Percentiles rank a stretch among this genome's conserved stretches.
Evolutionary conservation across 208 protist genomes (phyloP).

Genomic region (Trypanosoma brucei): DNA sequence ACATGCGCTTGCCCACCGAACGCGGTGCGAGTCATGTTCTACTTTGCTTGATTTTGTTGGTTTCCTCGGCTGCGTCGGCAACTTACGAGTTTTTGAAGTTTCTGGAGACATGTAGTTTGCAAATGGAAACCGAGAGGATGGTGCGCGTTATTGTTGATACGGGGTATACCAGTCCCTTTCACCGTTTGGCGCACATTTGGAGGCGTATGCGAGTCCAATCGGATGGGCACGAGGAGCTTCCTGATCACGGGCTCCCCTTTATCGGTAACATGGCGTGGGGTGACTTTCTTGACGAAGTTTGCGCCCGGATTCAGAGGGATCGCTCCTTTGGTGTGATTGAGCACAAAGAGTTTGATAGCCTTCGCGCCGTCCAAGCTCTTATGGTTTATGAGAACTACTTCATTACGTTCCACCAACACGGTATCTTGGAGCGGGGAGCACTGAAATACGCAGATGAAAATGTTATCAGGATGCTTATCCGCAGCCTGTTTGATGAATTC

Average conservation of each 20-base stretch:
- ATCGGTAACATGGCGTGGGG: slow-evolving; percentile 66
- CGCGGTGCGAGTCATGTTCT: slow-evolving; percentile 20
- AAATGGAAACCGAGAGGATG: slow-evolving; percentile 49
- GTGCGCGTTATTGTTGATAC: slow-evolving; percentile 45
- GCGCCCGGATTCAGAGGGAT: slow-evolving; percentile 30
- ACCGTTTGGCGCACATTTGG: slow-evolving; percentile 44
- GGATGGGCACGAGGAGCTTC: slow-evolving; percentile 34
- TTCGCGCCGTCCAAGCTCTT: slow-evolving; percentile 59
- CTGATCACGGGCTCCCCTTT: slow-evolving; percentile 24
- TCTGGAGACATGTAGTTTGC: slow-evolving; percentile 40
- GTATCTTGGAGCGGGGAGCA: slow-evolving; percentile 35
- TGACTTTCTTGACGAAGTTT: slow-evolving; percentile 57
- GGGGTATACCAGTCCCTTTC: slow-evolving; percentile 55
- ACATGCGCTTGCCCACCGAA: slow-evolving; percentile 40
- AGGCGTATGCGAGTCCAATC: slow-evolving; percentile 21
- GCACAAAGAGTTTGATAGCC: slow-evolving; percentile 39
- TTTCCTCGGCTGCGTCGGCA: slow-evolving; percentile 29
- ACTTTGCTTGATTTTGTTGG: slow-evolving; percentile 39
- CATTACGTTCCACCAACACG: slow-evolving; percentile 52
- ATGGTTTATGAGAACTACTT: slow-evolving; percentile 78
- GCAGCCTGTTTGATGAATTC: slow-evolving; percentile 66
- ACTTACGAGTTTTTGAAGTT: slow-evolving; percentile 58
- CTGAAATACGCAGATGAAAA: slow-evolving; percentile 41
- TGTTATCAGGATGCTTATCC: slow-evolving; percentile 37
- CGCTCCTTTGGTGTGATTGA: slow-evolving; percentile 22